Evolutionary conservation across 23 red algal genomes (phyloP).

Genomic region (Pyropia yezoensis): DNA sequence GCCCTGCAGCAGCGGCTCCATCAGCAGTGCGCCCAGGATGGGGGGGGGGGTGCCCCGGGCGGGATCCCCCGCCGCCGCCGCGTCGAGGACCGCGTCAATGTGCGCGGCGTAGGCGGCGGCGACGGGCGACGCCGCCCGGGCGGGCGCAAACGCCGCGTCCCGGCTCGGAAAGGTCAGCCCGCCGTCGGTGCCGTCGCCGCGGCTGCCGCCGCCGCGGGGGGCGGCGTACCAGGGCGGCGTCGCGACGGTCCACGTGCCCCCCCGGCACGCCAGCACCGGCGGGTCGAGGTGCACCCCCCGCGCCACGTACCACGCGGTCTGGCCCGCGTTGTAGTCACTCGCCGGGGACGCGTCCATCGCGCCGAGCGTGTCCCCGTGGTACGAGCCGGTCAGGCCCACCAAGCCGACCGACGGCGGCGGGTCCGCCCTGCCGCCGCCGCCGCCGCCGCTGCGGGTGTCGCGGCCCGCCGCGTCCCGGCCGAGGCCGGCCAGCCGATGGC

Average conservation of each 20-base stretch:
- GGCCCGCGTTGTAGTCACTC: conserved; percentile 67
- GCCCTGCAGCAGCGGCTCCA: conserved; percentile 88
- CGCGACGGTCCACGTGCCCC: conserved; percentile 62
- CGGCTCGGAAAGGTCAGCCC: not conserved
- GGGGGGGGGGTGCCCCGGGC: not conserved
- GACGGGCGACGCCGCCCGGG: not conserved
- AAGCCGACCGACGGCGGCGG: conserved; percentile 28
- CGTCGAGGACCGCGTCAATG: conserved; percentile 30
- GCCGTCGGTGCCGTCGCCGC: not conserved
- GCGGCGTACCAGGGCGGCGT: conserved; percentile 21
- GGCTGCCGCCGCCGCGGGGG: conserved; percentile 1
- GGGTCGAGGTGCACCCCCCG: conserved; percentile 66
- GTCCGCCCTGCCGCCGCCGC: conserved; percentile 10
- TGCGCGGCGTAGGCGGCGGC: conserved; percentile 10
- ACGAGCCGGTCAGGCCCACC: conserved; percentile 63
- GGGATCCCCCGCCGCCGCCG: too few species aligned
- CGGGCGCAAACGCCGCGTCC: too few species aligned
- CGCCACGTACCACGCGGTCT: conserved; percentile 87
- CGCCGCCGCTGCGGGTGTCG: not conserved
- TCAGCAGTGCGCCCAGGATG: conserved; percentile 54
- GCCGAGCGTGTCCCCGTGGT: conserved; percentile 98
- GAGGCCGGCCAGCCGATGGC: conserved; percentile 17
- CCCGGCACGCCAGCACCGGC: conserved; percentile 27
- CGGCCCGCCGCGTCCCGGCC: not conserved
- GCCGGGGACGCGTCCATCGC: conserved; percentile 84